A percentile compares a stretch with the other conserved stretches of the same genome.
Conservation (phyloP, 2,329 filamentous ascomycete species). For the Ramularia endophylla region DNA sequence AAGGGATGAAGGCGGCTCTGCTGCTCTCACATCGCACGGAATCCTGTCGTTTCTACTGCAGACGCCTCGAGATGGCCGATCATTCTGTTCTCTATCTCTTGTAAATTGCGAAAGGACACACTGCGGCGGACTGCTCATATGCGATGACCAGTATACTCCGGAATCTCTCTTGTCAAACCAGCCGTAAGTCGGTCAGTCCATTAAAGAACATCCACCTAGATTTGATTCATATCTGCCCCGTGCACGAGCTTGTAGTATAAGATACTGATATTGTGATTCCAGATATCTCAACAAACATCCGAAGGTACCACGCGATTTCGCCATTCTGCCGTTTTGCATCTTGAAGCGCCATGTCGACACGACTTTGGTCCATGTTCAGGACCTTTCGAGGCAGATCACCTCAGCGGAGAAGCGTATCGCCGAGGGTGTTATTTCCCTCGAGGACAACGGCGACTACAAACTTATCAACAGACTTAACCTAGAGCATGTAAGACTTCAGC, state of each 20-base stretch:
- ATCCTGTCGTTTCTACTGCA: constrained; percentile 31
- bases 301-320: constrained; percentile 30
- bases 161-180: constrained; percentile 24
- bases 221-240: too few relatives aligned
- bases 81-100: constrained; percentile 31
- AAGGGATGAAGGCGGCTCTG: constrained; percentile 29
- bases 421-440: constrained; percentile 28
- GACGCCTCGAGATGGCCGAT: constrained; percentile 28
- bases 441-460: constrained; percentile 32
- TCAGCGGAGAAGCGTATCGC: constrained; percentile 29
- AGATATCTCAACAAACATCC: constrained; percentile 29
- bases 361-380: constrained; percentile 26
- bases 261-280: too few relatives aligned
- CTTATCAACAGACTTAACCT: constrained; percentile 30
- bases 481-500: constrained; percentile 28
- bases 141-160: constrained; percentile 26
- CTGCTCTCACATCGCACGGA: constrained; percentile 25
- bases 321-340: constrained; percentile 29
- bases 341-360: constrained; percentile 28
- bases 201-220: too few relatives aligned
- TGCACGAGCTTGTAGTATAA: too few relatives aligned
- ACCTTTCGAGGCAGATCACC: constrained; percentile 26
- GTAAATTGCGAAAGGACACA: constrained; percentile 28
- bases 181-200: too few relatives aligned
- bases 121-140: constrained; percentile 28